Evolutionary conservation across 148 eudicot species (phyloP).

Genomic region (Cornus suecica): DNA sequence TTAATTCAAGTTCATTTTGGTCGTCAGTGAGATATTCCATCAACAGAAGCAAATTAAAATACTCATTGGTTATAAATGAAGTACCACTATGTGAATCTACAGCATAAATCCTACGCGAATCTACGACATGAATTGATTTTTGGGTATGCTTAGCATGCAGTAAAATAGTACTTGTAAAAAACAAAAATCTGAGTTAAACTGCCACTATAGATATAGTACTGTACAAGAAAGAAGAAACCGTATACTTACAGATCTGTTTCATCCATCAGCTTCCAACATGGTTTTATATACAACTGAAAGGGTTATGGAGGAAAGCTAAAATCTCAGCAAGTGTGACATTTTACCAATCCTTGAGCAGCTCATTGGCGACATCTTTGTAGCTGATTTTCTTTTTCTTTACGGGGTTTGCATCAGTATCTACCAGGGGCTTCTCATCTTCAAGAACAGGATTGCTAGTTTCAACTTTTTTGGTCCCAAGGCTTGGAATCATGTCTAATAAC

Average conservation of each 20-base stretch:
- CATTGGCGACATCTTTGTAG: constrained; percentile 57
- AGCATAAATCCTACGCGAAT: too few relatives aligned
- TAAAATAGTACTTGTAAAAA: too few relatives aligned
- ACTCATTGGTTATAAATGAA: too few relatives aligned
- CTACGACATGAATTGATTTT: too few relatives aligned
- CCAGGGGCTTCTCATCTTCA: constrained; percentile 15
- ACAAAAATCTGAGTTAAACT: too few relatives aligned
- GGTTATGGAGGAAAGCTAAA: background rate
- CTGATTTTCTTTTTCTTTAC: constrained; percentile 79
- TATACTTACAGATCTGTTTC: background rate
- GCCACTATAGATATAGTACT: too few relatives aligned
- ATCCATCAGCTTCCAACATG: background rate
- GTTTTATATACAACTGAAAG: background rate
- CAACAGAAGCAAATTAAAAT: too few relatives aligned
- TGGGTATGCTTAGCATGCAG: too few relatives aligned
- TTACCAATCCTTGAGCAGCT: constrained; percentile 56
- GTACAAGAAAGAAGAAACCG: too few relatives aligned
- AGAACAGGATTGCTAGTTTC: constrained; percentile 19
- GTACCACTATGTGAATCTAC: too few relatives aligned
- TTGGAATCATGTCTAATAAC: constrained; percentile 61
- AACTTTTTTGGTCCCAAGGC: constrained; percentile 32
- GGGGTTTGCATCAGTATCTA: constrained; percentile 28
- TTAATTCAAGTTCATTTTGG: too few relatives aligned
- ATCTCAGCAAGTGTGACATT: background rate
- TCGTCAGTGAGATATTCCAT: too few relatives aligned